Conservation (phyloP, 495 filamentous ascomycete genomes). For the Xylaria palmicola region DNA sequence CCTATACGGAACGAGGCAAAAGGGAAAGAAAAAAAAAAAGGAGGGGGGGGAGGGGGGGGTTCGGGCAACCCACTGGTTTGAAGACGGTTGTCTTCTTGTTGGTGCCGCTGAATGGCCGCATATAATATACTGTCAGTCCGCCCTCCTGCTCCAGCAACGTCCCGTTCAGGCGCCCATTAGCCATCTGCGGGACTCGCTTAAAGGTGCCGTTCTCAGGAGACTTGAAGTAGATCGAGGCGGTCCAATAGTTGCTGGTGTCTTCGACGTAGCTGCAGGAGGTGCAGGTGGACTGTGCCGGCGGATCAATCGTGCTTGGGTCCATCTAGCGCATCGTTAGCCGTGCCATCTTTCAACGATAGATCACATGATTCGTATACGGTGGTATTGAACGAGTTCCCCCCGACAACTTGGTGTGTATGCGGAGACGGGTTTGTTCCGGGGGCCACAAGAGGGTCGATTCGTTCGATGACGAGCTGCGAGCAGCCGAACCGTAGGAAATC, state of each 20-base stretch:
- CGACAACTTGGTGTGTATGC: conserved; percentile 39
- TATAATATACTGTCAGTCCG: conserved; percentile 47
- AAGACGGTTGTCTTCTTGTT: conserved; percentile 35
- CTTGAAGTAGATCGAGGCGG: conserved; percentile 44
- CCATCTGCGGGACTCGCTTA: conserved; percentile 44
- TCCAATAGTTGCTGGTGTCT: conserved; percentile 47
- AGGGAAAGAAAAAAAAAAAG: too few relatives aligned
- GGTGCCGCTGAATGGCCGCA: conserved; percentile 38
- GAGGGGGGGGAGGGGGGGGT: neutral
- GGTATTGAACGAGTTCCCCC: conserved; percentile 40
- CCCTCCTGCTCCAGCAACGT: conserved; percentile 40
- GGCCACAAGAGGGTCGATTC: conserved; percentile 39
- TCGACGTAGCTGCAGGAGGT: conserved; percentile 38
- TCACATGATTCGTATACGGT: conserved; percentile 16
- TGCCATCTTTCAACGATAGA: neutral
- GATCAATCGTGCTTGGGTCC: conserved; percentile 35
- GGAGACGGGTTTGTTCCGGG: conserved; percentile 37
- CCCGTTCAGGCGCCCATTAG: conserved; percentile 24
- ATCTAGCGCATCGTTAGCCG: conserved; percentile 22
- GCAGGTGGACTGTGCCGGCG: conserved; percentile 34
- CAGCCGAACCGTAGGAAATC: conserved; percentile 41
- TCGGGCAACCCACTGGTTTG: conserved; percentile 17
- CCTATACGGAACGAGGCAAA: too few relatives aligned
- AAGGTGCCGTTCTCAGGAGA: conserved; percentile 43
- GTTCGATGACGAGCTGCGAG: conserved; percentile 39